These are phyloP conservation scores for Paracorniculantispora psalliotae DNA, from an alignment of 2,329 filamentous ascomycete genomes.

Conservation along the genomic window DNA sequence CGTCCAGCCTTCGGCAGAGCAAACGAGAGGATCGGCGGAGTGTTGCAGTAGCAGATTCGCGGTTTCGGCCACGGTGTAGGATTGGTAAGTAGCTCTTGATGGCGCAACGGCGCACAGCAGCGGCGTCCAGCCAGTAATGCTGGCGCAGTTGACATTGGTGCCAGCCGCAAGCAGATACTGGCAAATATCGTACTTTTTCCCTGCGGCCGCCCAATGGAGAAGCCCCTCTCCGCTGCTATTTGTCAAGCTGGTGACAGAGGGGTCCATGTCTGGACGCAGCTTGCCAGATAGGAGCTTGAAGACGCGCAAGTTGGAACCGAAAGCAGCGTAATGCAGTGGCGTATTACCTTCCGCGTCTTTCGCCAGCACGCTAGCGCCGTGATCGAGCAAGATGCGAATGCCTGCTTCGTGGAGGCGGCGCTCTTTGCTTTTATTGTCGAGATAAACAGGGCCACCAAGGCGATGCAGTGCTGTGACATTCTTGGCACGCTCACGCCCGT, in stretches of 20 bases:
- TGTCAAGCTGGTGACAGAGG: conserved; percentile 1
- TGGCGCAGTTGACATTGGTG: conserved; percentile 15
- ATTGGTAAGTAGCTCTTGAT: not conserved
- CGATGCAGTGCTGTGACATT: conserved; percentile 21
- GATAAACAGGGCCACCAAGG: conserved; percentile 13
- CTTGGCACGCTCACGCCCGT: conserved; percentile 6
- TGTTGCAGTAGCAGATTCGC: not conserved
- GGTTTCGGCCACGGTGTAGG: not conserved
- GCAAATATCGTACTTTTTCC: conserved; percentile 18
- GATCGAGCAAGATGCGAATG: conserved; percentile 19
- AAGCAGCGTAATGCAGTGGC: conserved; percentile 20
- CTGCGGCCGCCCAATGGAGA: conserved; percentile 25
- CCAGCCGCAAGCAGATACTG: conserved; percentile 16
- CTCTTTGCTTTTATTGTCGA: not conserved
- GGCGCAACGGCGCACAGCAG: conserved; percentile 4
- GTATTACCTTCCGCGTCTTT: conserved; percentile 21
- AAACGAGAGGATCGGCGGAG: not conserved
- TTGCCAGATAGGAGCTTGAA: conserved; percentile 13
- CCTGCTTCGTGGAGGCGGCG: conserved; percentile 14
- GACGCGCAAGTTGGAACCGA: conserved; percentile 14
- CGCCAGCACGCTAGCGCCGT: conserved; percentile 17
- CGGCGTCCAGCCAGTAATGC: conserved; percentile 21
- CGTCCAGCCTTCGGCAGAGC: not conserved
- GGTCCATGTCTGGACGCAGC: conserved; percentile 15
- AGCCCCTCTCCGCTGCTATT: conserved; percentile 23